These are phyloP conservation scores for Apiospora phragmitis DNA, from an alignment of 2,329 filamentous ascomycete species.

Conservation along the genomic window DNA sequence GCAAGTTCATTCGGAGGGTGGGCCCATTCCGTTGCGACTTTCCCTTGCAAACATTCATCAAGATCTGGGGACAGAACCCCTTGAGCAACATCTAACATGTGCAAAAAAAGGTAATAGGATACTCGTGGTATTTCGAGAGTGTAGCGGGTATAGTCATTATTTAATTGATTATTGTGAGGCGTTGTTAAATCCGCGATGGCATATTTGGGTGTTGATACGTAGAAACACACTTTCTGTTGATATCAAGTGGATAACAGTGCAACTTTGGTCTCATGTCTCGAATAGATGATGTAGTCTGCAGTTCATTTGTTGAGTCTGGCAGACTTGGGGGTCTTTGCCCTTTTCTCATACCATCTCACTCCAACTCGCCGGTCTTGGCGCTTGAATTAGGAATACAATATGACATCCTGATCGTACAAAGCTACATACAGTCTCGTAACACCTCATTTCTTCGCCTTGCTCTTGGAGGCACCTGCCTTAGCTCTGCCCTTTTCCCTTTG, in stretches of 20 bases:
- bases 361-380: not conserved
- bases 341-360: not conserved
- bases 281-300: not conserved
- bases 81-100: not conserved
- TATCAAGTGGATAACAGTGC: not conserved
- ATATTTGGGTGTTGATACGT: too few relatives aligned
- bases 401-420: not conserved
- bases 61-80: not conserved
- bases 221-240: too few relatives aligned
- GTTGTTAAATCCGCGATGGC: not conserved
- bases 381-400: not conserved
- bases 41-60: not conserved
- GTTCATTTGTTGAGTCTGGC: not conserved
- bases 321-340: not conserved
- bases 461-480: constrained; percentile 27
- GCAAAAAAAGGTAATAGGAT: too few relatives aligned
- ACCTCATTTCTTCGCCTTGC: constrained; percentile 32
- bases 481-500: constrained; percentile 45
- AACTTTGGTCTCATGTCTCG: not conserved
- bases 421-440: not conserved
- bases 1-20: not conserved
- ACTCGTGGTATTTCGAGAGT: too few relatives aligned
- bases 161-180: too few relatives aligned
- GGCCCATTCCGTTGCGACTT: not conserved
- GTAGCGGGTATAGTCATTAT: too few relatives aligned